Evolutionary conservation across 306 rosid genomes (phyloP), one percentile per base, ranked within the genome.

Genomic region (Fragaria iinumae): DNA sequence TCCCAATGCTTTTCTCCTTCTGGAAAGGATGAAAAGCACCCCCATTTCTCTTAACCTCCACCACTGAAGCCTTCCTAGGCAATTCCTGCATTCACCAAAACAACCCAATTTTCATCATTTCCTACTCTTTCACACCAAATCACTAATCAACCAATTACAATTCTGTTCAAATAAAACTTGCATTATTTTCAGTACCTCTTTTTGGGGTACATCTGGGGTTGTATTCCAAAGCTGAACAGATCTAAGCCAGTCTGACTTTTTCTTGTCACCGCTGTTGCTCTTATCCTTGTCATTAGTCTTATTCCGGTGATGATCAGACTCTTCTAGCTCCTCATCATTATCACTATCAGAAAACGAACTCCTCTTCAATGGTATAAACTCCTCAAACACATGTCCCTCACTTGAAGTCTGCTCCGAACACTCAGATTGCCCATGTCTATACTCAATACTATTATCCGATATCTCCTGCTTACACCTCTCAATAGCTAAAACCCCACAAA

Each of bases 11-110:
- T 66, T 86, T 90, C 76, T 89, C 95, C 80, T 74, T 90, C 36
- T 90, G 93, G 18, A 94, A 94, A 60, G 98, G 97, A 49, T 87
- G 95, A 77, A 94, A 92, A 41, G 93, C 98, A 1, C 95, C 95
- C 11, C 90, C 87, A 79, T 81, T 88, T 69, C 87, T 90, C 86
- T 87, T 88, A 74, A 92, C 91, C 80, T 91, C 98, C 80, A 88
- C 81, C 41, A 91, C 93, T 29, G 76, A 32, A 10, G 87, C 71
- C 80, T 90, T 92, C 74, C 88, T 88, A 13, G 91, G 88, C 72
- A 75, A 82, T 57, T 87, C 93, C 96, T 92, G 81, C 62, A 52
- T 21, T 43, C 29, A 36, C 44, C 48, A 39, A 84, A 29, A 68
- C 23, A 55, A 62, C 53, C 69, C 38, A 69, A 41, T 75, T 59